phyloP scores from a whole-genome alignment of 2,329 filamentous ascomycete species.

The Hypomyces perniciosus region DNA sequence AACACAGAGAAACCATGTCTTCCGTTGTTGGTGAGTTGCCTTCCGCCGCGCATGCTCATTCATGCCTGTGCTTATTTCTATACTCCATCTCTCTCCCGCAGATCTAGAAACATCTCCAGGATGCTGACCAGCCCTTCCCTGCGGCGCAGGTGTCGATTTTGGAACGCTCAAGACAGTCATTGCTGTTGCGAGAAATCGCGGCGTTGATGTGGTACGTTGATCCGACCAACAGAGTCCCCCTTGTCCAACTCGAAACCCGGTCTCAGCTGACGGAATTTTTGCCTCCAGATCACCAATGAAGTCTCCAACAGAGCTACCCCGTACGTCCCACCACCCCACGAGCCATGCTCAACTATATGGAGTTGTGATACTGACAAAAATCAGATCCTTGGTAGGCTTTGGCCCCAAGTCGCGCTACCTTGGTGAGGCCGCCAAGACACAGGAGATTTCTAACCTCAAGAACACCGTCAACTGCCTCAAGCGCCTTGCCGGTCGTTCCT shows the following conservation, averaged over 20 bases:
- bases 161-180: slow-evolving; percentile 96
- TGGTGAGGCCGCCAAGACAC: slow-evolving; percentile 93
- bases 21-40: slow-evolving; percentile 14
- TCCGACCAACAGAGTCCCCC: neutral
- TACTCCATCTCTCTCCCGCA: slow-evolving; percentile 5
- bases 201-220: slow-evolving; percentile 91
- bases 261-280: slow-evolving; percentile 12
- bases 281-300: slow-evolving; percentile 88
- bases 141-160: slow-evolving; percentile 75
- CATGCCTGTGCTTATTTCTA: slow-evolving; percentile 10
- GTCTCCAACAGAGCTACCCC: slow-evolving; percentile 97
- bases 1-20: slow-evolving; percentile 10
- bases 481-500: slow-evolving; percentile 79
- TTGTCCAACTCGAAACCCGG: slow-evolving; percentile 2
- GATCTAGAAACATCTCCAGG: neutral
- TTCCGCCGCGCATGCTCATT: neutral
- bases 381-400: slow-evolving; percentile 87
- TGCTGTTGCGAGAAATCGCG: slow-evolving; percentile 95
- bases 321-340: slow-evolving; percentile 53
- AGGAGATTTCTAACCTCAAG: slow-evolving; percentile 99
- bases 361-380: slow-evolving; percentile 14
- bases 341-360: slow-evolving; percentile 8
- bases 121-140: slow-evolving; percentile 15
- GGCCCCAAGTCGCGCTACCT: slow-evolving; percentile 90
- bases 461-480: slow-evolving; percentile 94